Base-by-base conservation (phyloP, 169 alveolate genomes). In the Cryptosporidium meleagridis region DNA sequence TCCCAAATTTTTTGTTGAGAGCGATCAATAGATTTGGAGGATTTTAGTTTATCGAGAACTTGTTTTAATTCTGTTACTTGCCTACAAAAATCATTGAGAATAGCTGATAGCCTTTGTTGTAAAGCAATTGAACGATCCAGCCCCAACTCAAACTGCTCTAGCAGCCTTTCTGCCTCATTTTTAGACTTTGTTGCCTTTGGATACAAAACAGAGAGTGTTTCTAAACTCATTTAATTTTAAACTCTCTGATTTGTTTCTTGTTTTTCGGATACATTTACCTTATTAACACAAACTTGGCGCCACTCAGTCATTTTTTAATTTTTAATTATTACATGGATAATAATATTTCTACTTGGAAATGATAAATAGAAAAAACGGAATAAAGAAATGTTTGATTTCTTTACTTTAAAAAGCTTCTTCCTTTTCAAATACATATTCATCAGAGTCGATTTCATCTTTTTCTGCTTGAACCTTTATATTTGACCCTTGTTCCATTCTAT, bases 101-200 rank as follows among this genome's bases (percentile, higher is more conserved):
- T 51, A 1, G 89, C 89, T 14, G 89, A 80, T 29, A 80, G 26
- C 48, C 89, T 80, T 33, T 80, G 89, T 37, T 80, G 89, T 18
- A 65, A 44, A 16, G 89, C 59, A 26, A 80, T 80, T 18, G 89
- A 80, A 62, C 89, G 89, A 80, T 80, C 89, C 23, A 80, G 10
- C 41, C 89, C 89, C 29, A 80, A 45, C 70, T 80, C 89, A 65
- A 80, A 80, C 41, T 80, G 72, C 65, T 80, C 89, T 18, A 80
- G 68, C 72, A 80, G 68, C 16, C 89, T 35, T 48, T 80, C 89
- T 21, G 67, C 75, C 75, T 80, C 89, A 80, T 80, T 37, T 37
- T 80, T 80, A 3, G 89, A 59, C n/a, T 65, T 61, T 10, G 73
- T 80, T 16, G 89, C 89, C 75, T 80, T 80, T 80, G 89, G 89